Base-by-base conservation (phyloP, 23 red algal genomes). In the Gracilaria domingensis region DNA sequence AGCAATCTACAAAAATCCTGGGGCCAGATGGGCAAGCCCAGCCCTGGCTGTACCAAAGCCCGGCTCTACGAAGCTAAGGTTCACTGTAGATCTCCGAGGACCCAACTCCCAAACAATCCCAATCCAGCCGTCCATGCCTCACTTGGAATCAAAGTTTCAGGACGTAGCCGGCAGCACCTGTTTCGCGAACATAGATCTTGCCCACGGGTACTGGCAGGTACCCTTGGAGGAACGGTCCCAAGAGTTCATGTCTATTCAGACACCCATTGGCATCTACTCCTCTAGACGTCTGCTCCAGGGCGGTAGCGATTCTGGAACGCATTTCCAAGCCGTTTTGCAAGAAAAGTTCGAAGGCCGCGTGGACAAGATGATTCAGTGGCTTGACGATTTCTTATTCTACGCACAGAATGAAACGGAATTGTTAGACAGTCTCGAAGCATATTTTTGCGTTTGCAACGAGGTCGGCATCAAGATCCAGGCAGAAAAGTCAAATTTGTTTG, bases 301-400 rank as follows among this genome's bases (percentile, higher is more conserved):
- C 32, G 37, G 84, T n/a, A 75, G 48, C 24, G 65, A 76, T 35
- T 88, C 84, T 18, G 64, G 66, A 8, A 76, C 75, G 34, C 65
- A 76, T 44, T 88, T 88, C 61, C 84, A 88, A 88, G 65, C 39
- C n/a, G 84, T 57, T 12, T 11, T 59, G 26, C 66, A 88, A 44
- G 17, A 53, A 40, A 76, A 55, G 13, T 76, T 88, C n/a, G 26
- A 76, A 24, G 84, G 48, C 53, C 61, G 66, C 45, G 69, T 88
- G 26, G 26, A 88, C 40, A 48, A 54, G 20, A 60, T 88, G 69
- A 37, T 70, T 40, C 58, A 71, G 51, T 69, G 61, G 60, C 24
- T 86, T 34, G 82, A 71, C 38, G 82, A 71, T 86, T 86, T 72
- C 21, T 38, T 88, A 30, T 57, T 76, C 33, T 60, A 53, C 65